Evolutionary conservation across 805 yeast species (phyloP).

Genomic region (Spencermartinsiella europaea): DNA sequence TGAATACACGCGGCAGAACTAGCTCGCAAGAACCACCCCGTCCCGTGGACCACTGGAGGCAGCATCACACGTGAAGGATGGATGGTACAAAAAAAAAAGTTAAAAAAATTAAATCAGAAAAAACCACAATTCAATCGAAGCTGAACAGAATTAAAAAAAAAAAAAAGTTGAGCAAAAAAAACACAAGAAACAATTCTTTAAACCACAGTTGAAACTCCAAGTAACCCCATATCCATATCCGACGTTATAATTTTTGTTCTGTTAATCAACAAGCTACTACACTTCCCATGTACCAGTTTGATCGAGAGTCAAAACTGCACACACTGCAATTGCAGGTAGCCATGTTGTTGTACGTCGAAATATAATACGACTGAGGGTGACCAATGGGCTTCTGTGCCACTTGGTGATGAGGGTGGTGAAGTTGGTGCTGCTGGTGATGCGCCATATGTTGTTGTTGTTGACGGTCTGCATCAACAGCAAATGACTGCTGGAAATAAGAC

Average conservation of each 20-base stretch:
- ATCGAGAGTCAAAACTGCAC: constrained; percentile 16
- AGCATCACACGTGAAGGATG: too few relatives aligned
- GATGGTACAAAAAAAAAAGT: constrained; percentile 2
- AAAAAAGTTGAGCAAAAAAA: too few relatives aligned
- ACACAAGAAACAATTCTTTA: neutral
- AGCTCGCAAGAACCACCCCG: too few relatives aligned
- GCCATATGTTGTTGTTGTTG: constrained; percentile 3
- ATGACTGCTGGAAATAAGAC: constrained; percentile 23
- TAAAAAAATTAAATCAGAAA: neutral
- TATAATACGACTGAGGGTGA: constrained; percentile 15
- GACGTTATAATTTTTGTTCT: too few relatives aligned
- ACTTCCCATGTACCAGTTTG: neutral
- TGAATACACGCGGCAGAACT: too few relatives aligned
- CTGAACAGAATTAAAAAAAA: neutral
- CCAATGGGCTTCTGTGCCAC: neutral
- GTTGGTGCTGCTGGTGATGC: constrained; percentile 1
- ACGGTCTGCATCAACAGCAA: constrained; percentile 9
- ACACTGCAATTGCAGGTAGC: constrained; percentile 19
- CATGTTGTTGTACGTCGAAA: constrained; percentile 16
- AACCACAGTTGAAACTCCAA: neutral
- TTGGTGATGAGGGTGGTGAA: constrained; percentile 1
- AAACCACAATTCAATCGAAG: constrained; percentile 3
- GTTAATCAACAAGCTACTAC: neutral
- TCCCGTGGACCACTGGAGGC: too few relatives aligned
- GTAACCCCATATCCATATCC: too few relatives aligned